Base-by-base conservation (phyloP, 805 yeast species). In the Sugiyamaella valdiviana region DNA sequence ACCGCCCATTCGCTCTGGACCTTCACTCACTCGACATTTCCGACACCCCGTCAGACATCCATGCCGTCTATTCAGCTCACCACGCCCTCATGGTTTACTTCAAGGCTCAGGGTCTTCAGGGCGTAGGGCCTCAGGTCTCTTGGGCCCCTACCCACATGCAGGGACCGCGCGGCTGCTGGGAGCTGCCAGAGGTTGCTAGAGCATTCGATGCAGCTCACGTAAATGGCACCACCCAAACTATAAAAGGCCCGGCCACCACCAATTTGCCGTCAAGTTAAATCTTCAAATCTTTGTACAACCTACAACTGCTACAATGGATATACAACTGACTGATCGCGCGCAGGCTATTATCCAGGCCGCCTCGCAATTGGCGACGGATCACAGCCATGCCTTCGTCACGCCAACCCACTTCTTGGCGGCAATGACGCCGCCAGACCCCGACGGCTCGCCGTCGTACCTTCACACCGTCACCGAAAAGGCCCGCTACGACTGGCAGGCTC, bases 341-440 rank as follows among this genome's bases (percentile, higher is more conserved):
- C 78, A 88, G 59, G 81, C 77, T 47, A 78, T 91, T 52, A 74
- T 93, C 44, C 83, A 85, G 57, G 74, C 79, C 60, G 95, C 98
- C 47, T 79, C 81, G 51, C 79, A 83, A 63, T 68, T 93, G 52
- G 96, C 97, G 38, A 77, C 80, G 61, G 95, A 88, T 56, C 88
- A 87, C 62, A 76, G 84, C 44, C 89, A 93, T 67, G 74, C 91
- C 6, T 91, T 86, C 63, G 72, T 93, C 48, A 71, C 78, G 46
- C 99, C 99, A n/a, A 65, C 90, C 49, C 99, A 93, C 67, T 67
- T 93, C 49, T 71, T 91, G 54, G 97, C 95, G 15, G 96, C 98
- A 19, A 84, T 91, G 83, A 82, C 85, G 24, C 73, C 79, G 9
- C 78, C 80, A 51, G 80, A 81, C 53, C 82, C 76, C 52, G 68